Evolutionary conservation across 108 stramenopile species (phyloP), one percentile per base, ranked within the genome.

Genomic region (Chaetoceros muelleri): DNA sequence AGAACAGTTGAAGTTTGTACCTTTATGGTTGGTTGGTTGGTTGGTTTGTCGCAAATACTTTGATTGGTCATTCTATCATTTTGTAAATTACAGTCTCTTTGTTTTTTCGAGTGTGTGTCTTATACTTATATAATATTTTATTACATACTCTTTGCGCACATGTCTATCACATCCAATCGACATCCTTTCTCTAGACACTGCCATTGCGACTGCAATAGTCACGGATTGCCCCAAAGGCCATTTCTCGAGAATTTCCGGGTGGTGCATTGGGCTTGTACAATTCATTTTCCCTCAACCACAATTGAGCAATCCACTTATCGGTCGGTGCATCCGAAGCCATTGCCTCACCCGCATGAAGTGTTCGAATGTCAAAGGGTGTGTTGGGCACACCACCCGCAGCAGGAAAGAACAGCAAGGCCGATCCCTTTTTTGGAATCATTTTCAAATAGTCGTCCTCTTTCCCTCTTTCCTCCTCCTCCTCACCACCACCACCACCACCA

Each of bases 391-490:
- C 84, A 31, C 84, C 84, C 7, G 88, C 88, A 1, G 88, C 73
- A 17, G 88, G 88, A 65, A 90, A 90, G 69, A 90, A 90, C 18
- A 90, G 54, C 16, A 85, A 67, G 3, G 88, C 88, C 13, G 88
- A 74, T 50, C 88, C 84, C 56, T 84, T 81, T 44, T 71, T 71
- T 25, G 88, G 88, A 66, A 67, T 76, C 25, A 28, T 10, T 28
- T 54, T n/a, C 27, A 24, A 27, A 20, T 19, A 58, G 17, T 46
- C 23, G 7, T n/a, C n/a, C 5, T 7, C 54, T 5, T 3, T n/a
- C 30, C 29, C 34, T n/a, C n/a, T n/a, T n/a, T n/a, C n/a, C n/a
- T 13, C 17, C 17, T 8, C 40, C 8, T 13, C 17, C 13, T 44
- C 8, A 44, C 17, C 40, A 44, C 17, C 8, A 46, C 22, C 22